These are phyloP conservation scores for Datura wrightii DNA, from an alignment of 257 asterid genomes.

Conservation along the genomic window DNA sequence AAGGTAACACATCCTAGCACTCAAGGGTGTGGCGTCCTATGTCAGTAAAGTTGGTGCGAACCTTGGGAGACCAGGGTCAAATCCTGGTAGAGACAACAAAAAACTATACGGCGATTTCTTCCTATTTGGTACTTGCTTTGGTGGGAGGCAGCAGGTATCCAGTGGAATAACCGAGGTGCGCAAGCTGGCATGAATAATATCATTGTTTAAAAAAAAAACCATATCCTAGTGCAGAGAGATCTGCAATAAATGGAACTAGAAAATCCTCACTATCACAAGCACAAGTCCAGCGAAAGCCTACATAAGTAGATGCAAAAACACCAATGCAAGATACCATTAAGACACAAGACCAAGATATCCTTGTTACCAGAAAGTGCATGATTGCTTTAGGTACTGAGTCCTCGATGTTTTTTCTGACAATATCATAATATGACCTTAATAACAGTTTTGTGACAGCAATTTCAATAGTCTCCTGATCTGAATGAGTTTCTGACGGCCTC, in stretches of 20 bases:
- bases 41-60: neutral
- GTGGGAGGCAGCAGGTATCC: neutral
- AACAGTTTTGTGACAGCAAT: constrained; percentile 71
- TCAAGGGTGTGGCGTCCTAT: neutral
- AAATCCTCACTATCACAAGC: constrained; percentile 8
- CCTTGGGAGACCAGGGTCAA: neutral
- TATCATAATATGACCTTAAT: constrained; percentile 73
- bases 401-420: constrained; percentile 71
- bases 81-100: constrained; percentile 3
- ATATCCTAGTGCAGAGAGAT: neutral
- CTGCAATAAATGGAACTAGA: constrained; percentile 23
- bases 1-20: neutral
- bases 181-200: neutral
- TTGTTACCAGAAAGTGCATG: constrained; percentile 61
- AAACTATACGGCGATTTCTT: neutral
- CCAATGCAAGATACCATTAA: neutral
- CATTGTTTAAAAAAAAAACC: neutral
- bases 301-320: constrained; percentile 10
- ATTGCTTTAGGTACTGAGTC: constrained; percentile 72
- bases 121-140: constrained; percentile 1
- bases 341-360: neutral
- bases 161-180: neutral
- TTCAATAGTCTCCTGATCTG: constrained; percentile 74
- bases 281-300: neutral
- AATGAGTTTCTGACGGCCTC: constrained; percentile 79